Evolutionary conservation across 176 grass and related monocot species (phyloP).

Genomic region (Avena eriantha): DNA sequence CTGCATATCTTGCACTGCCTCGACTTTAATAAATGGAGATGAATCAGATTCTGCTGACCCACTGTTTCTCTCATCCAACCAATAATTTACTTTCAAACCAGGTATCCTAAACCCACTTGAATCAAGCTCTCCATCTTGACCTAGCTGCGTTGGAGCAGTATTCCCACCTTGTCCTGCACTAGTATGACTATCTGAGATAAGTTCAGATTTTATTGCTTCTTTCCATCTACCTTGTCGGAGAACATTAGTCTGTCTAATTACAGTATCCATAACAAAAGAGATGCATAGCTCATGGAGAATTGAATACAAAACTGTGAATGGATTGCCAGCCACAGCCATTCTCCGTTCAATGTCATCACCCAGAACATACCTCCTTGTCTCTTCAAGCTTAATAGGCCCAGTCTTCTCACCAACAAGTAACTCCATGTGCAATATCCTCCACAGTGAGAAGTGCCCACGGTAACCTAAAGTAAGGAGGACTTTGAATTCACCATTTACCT

Average conservation of each 20-base stretch:
- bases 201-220: slow-evolving; percentile 90
- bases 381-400: slow-evolving; percentile 85
- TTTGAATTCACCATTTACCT: slow-evolving; percentile 87
- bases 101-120: slow-evolving; percentile 73
- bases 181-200: slow-evolving; percentile 67
- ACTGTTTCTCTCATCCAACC: slow-evolving; percentile 77
- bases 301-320: slow-evolving; percentile 82
- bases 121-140: slow-evolving; percentile 84
- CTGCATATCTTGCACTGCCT: slow-evolving; percentile 70
- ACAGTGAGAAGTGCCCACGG: slow-evolving; percentile 77
- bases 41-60: slow-evolving; percentile 59
- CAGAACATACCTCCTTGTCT: slow-evolving; percentile 71
- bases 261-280: slow-evolving; percentile 93
- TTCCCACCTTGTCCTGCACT: slow-evolving; percentile 60
- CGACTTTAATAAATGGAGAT: slow-evolving; percentile 84
- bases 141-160: slow-evolving; percentile 58
- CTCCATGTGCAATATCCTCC: slow-evolving; percentile 92
- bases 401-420: slow-evolving; percentile 95
- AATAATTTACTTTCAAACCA: slow-evolving; percentile 93
- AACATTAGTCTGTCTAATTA: slow-evolving; percentile 85
- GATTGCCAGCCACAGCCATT: slow-evolving; percentile 82
- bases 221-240: slow-evolving; percentile 91
- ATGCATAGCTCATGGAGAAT: slow-evolving; percentile 92
- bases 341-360: slow-evolving; percentile 96
- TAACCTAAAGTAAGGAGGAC: slow-evolving; percentile 91